Conservation (phyloP, 345 rosid genomes). For the Citrus australasica region DNA sequence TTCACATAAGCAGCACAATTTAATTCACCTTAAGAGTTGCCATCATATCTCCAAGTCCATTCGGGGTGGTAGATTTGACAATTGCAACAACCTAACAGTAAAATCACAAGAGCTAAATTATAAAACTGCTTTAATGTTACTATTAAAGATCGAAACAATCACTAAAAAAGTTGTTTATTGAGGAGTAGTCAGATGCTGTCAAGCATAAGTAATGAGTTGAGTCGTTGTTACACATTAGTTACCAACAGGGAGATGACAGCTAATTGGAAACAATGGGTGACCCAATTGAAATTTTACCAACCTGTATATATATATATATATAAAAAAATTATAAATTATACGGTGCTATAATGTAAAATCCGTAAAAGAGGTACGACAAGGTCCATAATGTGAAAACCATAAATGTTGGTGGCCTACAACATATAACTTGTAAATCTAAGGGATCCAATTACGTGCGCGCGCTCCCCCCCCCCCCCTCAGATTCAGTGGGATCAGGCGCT, state of each 20-base stretch:
- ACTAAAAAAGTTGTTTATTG: background rate
- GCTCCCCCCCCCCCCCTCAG: too few relatives aligned
- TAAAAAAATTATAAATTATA: too few relatives aligned
- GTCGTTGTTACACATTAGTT: background rate
- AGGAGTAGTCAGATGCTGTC: background rate
- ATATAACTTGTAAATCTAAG: too few relatives aligned
- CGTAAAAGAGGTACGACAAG: too few relatives aligned
- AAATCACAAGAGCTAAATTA: background rate
- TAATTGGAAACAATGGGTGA: background rate
- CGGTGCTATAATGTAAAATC: too few relatives aligned
- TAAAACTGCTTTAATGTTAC: background rate
- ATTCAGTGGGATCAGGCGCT: too few relatives aligned
- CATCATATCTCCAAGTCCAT: conserved; percentile 82
- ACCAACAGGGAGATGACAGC: background rate
- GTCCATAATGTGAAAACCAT: too few relatives aligned
- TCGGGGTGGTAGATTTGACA: conserved; percentile 61
- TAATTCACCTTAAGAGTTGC: conserved; percentile 77
- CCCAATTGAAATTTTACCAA: too few relatives aligned
- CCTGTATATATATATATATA: too few relatives aligned
- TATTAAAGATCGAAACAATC: background rate
- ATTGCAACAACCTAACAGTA: conserved; percentile 60
- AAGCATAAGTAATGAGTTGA: background rate
- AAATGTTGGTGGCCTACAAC: too few relatives aligned
- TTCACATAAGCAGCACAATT: background rate
- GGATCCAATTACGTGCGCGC: too few relatives aligned